Evolutionary conservation across 768 basidiomycete genomes (phyloP).

Genomic region (Lenzites betulinus): DNA sequence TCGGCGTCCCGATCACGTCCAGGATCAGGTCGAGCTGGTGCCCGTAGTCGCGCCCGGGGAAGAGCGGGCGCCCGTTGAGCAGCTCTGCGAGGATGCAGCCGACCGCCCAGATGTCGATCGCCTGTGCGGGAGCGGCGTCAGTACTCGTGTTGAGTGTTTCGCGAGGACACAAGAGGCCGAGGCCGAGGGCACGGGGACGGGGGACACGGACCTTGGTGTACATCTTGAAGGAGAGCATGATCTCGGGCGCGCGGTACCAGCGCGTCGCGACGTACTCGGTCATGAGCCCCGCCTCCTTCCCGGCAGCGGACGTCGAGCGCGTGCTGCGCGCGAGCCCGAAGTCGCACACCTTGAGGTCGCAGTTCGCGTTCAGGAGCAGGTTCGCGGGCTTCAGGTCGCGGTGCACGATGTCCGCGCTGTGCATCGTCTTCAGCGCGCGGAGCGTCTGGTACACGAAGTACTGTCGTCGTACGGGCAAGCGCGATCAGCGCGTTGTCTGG

Average conservation of each 20-base stretch:
- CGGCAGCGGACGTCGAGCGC: slow-evolving; percentile 52
- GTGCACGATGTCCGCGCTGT: slow-evolving; percentile 81
- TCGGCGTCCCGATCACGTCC: slow-evolving; percentile 87
- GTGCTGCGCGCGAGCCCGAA: slow-evolving; percentile 80
- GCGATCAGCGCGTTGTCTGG: not conserved
- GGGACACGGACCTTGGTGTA: slow-evolving; percentile 61
- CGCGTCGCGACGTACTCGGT: slow-evolving; percentile 89
- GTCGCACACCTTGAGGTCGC: slow-evolving; percentile 88
- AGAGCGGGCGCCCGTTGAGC: slow-evolving; percentile 76
- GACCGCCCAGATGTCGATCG: slow-evolving; percentile 77
- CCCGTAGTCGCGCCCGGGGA: slow-evolving; percentile 86
- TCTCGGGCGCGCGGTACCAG: slow-evolving; percentile 93
- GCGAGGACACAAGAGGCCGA: slow-evolving; percentile 14
- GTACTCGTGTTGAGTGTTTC: not conserved
- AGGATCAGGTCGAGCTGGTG: slow-evolving; percentile 88
- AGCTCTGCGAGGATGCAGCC: slow-evolving; percentile 83
- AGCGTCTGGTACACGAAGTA: slow-evolving; percentile 86
- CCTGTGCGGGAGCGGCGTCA: slow-evolving; percentile 35
- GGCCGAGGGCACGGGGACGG: slow-evolving; percentile 8
- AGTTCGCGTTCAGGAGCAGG: slow-evolving; percentile 84
- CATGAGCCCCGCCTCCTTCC: slow-evolving; percentile 70
- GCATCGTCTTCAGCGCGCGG: slow-evolving; percentile 85
- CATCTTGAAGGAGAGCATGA: slow-evolving; percentile 94
- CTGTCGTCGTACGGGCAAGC: slow-evolving; percentile 35
- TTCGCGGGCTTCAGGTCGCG: slow-evolving; percentile 87